A percentile compares a stretch with the other conserved stretches of the same genome.
phyloP scores from a whole-genome alignment of 352 stramenopile genomes.

The Globisporangium spiculum region DNA sequence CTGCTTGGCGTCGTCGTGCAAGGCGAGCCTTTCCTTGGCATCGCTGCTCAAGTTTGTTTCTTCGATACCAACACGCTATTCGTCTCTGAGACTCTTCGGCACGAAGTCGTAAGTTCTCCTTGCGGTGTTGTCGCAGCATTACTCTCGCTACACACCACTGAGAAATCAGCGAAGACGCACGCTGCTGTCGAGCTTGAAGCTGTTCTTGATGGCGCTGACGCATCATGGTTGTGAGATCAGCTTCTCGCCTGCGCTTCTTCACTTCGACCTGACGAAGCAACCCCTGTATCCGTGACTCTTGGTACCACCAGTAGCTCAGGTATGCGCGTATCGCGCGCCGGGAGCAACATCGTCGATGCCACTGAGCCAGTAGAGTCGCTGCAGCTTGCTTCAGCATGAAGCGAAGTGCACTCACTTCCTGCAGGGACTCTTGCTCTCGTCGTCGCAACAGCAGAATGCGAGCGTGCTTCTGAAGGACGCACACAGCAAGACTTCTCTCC shows the following conservation, averaged over 20 bases:
- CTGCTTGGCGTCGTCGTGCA: background rate
- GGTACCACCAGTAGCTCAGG: conserved; percentile 8
- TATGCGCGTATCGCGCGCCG: conserved; percentile 21
- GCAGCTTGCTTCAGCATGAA: conserved; percentile 6
- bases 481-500: conserved; percentile 19
- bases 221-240: background rate
- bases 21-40: background rate
- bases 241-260: conserved; percentile 2
- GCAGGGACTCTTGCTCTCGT: conserved; percentile 17
- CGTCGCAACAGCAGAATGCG: conserved; percentile 27
- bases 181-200: background rate
- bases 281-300: conserved; percentile 15
- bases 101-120: background rate
- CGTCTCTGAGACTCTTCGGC: background rate
- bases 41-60: background rate
- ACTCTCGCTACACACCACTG: background rate
- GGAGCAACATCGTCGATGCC: conserved; percentile 9
- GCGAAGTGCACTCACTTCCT: conserved; percentile 13
- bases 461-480: conserved; percentile 20
- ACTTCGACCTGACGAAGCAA: conserved; percentile 7
- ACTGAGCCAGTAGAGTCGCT: background rate
- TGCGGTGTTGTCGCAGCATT: background rate
- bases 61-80: conserved; percentile 10
- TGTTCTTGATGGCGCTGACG: background rate
- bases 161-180: background rate